phyloP scores from a whole-genome alignment of 768 basidiomycete species.

The Rossbeevera mucosa region DNA sequence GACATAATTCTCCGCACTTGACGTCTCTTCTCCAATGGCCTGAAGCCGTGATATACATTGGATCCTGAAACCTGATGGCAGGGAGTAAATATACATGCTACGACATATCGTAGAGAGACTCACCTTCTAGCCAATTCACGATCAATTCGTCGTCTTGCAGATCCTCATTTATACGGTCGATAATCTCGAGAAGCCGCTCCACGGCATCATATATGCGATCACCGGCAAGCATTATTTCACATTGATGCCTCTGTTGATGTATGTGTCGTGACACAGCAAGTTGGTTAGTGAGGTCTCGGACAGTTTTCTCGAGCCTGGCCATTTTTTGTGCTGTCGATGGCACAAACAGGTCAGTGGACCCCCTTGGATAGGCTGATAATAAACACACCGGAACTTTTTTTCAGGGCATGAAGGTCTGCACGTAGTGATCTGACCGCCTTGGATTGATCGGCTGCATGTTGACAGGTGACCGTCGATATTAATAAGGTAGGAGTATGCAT shows the following conservation, averaged over 20 bases:
- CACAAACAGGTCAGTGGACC: background rate
- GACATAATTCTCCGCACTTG: background rate
- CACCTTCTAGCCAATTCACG: background rate
- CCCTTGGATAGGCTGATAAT: background rate
- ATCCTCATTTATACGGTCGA: background rate
- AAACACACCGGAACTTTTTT: background rate
- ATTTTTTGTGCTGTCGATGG: background rate
- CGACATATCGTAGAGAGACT: background rate
- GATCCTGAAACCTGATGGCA: background rate
- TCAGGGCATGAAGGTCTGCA: background rate
- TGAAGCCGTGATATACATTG: background rate
- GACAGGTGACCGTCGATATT: background rate
- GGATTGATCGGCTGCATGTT: background rate
- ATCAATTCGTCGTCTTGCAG: background rate
- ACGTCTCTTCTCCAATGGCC: background rate
- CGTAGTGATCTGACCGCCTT: background rate
- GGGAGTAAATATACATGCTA: background rate
- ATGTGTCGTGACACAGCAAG: background rate
- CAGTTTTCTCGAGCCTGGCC: background rate
- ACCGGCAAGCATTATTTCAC: background rate
- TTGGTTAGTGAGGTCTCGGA: background rate
- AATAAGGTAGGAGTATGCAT: background rate
- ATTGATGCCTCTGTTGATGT: background rate
- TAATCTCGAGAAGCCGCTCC: background rate
- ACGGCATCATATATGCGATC: background rate